Evolutionary conservation across 345 rosid species (phyloP), one percentile per base, ranked within the genome.

Genomic region (Passiflora organensis): DNA sequence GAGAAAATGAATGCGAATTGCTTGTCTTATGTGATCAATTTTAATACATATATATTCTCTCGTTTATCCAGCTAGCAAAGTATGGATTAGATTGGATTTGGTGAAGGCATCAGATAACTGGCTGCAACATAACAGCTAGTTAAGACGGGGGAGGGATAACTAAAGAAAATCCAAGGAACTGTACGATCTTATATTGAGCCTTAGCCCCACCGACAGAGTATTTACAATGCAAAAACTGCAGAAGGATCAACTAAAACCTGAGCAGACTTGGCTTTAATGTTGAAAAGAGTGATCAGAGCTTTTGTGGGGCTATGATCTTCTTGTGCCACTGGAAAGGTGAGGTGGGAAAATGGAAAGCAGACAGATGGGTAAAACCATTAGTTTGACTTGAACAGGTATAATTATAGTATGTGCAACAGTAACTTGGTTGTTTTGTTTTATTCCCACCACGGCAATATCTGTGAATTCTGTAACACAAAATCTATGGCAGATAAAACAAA

Each of bases 101-200:
- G 34, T 28, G 8, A 8, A 28, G 34, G 34, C 24, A n/a, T n/a
- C n/a, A n/a, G n/a, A n/a, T n/a, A 44, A 53, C 52, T 62, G 66
- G 58, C 34, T 48, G 55, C 32, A 39, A 4, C 55, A 9, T 0
- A 0, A 38, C 38, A 54, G 53, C 59, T 62, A 4, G 60, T 39
- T 54, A 19, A 53, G 58, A 47, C 18, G 55, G n/a, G 25, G 55
- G 6, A 6, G 17, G 67, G 38, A 55, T 41, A 43, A 10, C 0
- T 1, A 43, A 38, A 1, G 13, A 0, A 6, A 0, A 16, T n/a
- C 22, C 0, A 42, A 28, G 5, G 8, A 28, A 28, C 34, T 28
- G n/a, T n/a, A n/a, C n/a, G n/a, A n/a, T n/a, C n/a, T n/a, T n/a
- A n/a, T n/a, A n/a, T n/a, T n/a, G n/a, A n/a, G n/a, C n/a, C n/a